Percentiles rank a stretch among this genome's conserved stretches.
Conservation (phyloP, 176 grass and related monocot species). For the Thalia dealbata region DNA sequence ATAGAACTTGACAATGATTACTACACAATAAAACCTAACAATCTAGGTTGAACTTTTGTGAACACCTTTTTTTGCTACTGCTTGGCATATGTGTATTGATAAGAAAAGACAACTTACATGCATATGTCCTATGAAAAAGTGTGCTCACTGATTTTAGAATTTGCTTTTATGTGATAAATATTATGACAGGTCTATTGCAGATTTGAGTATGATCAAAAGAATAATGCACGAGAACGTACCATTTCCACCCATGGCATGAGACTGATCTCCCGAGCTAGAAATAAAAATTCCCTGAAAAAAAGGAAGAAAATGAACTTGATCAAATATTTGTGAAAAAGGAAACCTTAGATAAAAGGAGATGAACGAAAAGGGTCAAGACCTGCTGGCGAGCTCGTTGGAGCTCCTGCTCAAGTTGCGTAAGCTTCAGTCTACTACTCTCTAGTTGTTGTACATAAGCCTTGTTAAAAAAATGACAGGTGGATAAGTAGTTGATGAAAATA, state of each 20-base stretch:
- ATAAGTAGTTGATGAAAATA: background rate
- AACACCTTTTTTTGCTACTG: background rate
- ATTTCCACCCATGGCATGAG: conserved; percentile 52
- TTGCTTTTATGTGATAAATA: background rate
- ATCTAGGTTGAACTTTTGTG: background rate
- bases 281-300: conserved; percentile 69
- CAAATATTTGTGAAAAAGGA: conserved; percentile 14
- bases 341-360: conserved; percentile 7
- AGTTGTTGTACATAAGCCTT: conserved; percentile 99
- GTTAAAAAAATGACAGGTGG: conserved; percentile 2
- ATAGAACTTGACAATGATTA: background rate
- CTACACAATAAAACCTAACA: no score
- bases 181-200: background rate
- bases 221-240: conserved; percentile 33
- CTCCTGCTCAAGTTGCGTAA: conserved; percentile 96
- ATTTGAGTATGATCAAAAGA: conserved; percentile 5
- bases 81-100: no score
- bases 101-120: background rate
- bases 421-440: conserved; percentile 98
- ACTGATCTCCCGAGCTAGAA: conserved; percentile 63
- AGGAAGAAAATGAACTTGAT: conserved; percentile 8
- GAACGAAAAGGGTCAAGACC: conserved; percentile 9
- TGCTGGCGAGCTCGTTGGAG: conserved; percentile 93
- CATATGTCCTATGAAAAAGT: background rate
- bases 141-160: background rate